Evolutionary conservation across 2,329 filamentous ascomycete genomes (phyloP), one percentile per base, ranked within the genome.

Genomic region (Bertia moriformis): DNA sequence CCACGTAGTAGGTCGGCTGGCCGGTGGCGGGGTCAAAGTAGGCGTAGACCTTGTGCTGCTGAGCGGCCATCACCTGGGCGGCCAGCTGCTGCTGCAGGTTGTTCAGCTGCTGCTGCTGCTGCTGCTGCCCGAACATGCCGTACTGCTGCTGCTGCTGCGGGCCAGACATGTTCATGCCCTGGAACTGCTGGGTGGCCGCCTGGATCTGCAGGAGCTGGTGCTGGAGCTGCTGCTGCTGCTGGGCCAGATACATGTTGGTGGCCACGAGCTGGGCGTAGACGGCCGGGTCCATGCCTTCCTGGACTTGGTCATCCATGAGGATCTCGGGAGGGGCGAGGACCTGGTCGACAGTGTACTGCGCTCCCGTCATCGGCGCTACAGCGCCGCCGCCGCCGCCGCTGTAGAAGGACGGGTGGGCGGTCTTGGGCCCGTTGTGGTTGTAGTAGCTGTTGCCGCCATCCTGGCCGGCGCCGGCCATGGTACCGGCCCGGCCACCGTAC

Each of bases 151-250:
- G 52, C 46, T 67, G 63, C 37, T 60, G 48, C 38, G 39, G 44
- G 43, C 40, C 43, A 39, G 30, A 78, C 43, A 93, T 56, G 57
- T 70, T 86, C 61, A 93, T 65, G 47, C 74, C 76, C 56, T 87
- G 82, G 52, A 88, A 83, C 58, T 88, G 83, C 60, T 87, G 83
- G 7, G 7, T 7, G 22, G 22, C 22, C 7, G 22, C 22, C 22
- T 27, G 22, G 7, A 10, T 7, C 22, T 43, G 85, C 82, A 27
- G 83, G 48, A 96, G 71, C 63, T 96, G 87, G 62, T 95, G 88
- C 62, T 96, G 88, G 39, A 96, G 75, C 46, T 84, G 82, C 63
- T 94, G 87, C 62, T 96, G 88, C 61, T 94, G 88, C 54, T 94
- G 86, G 30, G 87, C 86, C 38, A 98, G 71, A 54, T 93, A 27